Conservation (phyloP, 805 yeast genomes). For the Candida ovalis region DNA sequence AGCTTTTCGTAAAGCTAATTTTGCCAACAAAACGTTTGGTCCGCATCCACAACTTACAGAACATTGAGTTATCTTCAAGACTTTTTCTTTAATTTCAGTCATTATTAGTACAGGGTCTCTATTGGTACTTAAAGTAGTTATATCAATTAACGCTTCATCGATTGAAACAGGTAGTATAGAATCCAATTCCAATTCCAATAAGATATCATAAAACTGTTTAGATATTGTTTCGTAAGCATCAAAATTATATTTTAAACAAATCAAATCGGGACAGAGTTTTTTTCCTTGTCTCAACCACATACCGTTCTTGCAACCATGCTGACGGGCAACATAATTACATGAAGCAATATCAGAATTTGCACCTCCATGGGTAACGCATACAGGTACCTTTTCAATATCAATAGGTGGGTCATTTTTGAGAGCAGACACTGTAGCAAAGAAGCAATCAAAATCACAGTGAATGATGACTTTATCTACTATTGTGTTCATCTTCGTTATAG, state of each 20-base stretch:
- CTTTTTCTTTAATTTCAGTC: constrained; percentile 35
- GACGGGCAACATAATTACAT: constrained; percentile 84
- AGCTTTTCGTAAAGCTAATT: constrained; percentile 65
- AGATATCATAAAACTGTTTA: constrained; percentile 54
- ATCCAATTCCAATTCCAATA: constrained; percentile 41
- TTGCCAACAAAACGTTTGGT: constrained; percentile 69
- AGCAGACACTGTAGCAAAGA: constrained; percentile 84
- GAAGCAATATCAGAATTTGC: constrained; percentile 78
- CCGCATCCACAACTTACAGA: constrained; percentile 81
- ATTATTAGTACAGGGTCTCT: constrained; percentile 27
- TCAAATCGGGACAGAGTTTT: constrained; percentile 55
- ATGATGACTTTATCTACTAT: constrained; percentile 38
- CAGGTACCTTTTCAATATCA: constrained; percentile 47
- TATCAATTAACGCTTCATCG: constrained; percentile 85
- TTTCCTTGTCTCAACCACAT: constrained; percentile 81
- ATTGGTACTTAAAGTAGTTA: constrained; percentile 29
- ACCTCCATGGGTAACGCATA: constrained; percentile 62
- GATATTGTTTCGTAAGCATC: constrained; percentile 67
- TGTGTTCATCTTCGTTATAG: constrained; percentile 3
- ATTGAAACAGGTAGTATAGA: constrained; percentile 81
- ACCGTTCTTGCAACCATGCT: constrained; percentile 77
- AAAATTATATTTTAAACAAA: constrained; percentile 69
- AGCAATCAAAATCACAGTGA: constrained; percentile 92
- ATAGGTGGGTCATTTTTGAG: constrained; percentile 46
- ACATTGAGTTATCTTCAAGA: constrained; percentile 50